These are phyloP conservation scores for Cucumis melo DNA, from an alignment of 306 rosid genomes.

Conservation along the genomic window DNA sequence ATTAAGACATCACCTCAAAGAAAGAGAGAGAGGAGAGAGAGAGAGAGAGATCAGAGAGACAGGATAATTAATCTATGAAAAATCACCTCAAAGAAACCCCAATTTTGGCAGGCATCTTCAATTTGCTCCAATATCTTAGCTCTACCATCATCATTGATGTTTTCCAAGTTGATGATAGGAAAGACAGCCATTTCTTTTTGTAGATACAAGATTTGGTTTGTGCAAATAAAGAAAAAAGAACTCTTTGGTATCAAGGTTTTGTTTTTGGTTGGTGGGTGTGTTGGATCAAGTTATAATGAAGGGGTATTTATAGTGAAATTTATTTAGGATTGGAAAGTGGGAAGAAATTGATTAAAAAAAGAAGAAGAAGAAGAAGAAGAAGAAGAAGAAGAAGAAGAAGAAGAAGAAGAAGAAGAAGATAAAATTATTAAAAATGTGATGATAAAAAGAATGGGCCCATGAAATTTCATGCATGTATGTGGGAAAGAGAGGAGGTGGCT, in stretches of 20 bases:
- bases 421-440: not conserved
- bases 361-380: not conserved
- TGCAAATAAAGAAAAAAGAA: not conserved
- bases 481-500: not conserved
- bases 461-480: not conserved
- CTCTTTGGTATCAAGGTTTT: not conserved
- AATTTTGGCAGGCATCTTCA: conserved; percentile 82
- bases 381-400: not conserved
- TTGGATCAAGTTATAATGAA: not conserved
- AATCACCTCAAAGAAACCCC: conserved; percentile 94
- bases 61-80: too few species aligned
- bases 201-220: not conserved
- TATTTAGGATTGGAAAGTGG: not conserved
- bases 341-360: not conserved
- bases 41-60: too few species aligned
- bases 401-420: not conserved
- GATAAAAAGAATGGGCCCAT: not conserved
- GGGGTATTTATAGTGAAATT: not conserved
- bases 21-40: too few species aligned
- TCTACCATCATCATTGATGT: conserved; percentile 63
- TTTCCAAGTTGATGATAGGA: conserved; percentile 65
- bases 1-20: too few species aligned
- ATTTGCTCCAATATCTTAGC: conserved; percentile 45
- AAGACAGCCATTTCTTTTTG: conserved; percentile 44
- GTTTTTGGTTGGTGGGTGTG: not conserved